Evolutionary conservation across 1,139 yeast genomes (phyloP).

Genomic region (Sugiyamaella japonica): DNA sequence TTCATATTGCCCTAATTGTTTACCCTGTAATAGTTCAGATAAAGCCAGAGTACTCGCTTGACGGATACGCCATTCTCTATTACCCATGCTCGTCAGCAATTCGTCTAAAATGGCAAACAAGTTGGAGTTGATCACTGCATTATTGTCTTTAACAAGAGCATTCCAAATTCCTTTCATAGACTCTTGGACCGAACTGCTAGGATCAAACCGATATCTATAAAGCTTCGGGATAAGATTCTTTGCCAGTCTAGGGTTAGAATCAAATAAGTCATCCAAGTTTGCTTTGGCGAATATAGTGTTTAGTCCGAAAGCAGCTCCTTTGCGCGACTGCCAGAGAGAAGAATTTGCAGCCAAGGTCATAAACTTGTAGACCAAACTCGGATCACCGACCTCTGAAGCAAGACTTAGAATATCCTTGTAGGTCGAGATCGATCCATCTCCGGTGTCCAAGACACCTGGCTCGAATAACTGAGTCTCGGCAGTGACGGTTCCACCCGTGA

Average conservation of each 20-base stretch:
- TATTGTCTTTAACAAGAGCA: slow-evolving; percentile 63
- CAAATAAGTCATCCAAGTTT: slow-evolving; percentile 63
- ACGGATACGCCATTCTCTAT: slow-evolving; percentile 89
- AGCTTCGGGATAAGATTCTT: slow-evolving; percentile 73
- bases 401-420: slow-evolving; percentile 74
- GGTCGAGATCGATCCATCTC: slow-evolving; percentile 84
- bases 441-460: slow-evolving; percentile 73
- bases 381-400: slow-evolving; percentile 95
- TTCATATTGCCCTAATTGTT: slow-evolving; percentile 56
- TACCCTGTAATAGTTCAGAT: slow-evolving; percentile 65
- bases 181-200: slow-evolving; percentile 67
- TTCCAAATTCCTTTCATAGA: slow-evolving; percentile 93
- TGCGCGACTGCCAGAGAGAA: slow-evolving; percentile 87
- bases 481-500: slow-evolving; percentile 65
- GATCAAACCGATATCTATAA: slow-evolving; percentile 83
- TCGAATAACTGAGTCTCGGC: slow-evolving; percentile 85
- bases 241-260: slow-evolving; percentile 55
- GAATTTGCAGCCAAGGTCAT: slow-evolving; percentile 91
- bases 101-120: slow-evolving; percentile 64
- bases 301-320: slow-evolving; percentile 91
- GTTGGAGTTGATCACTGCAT: slow-evolving; percentile 54
- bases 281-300: slow-evolving; percentile 82
- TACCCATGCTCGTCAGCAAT: slow-evolving; percentile 67
- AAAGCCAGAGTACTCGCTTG: slow-evolving; percentile 84
- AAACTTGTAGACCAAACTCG: slow-evolving; percentile 87